These are phyloP conservation scores for Penicillium subrubescens DNA, from an alignment of 495 filamentous ascomycete species.

Conservation along the genomic window DNA sequence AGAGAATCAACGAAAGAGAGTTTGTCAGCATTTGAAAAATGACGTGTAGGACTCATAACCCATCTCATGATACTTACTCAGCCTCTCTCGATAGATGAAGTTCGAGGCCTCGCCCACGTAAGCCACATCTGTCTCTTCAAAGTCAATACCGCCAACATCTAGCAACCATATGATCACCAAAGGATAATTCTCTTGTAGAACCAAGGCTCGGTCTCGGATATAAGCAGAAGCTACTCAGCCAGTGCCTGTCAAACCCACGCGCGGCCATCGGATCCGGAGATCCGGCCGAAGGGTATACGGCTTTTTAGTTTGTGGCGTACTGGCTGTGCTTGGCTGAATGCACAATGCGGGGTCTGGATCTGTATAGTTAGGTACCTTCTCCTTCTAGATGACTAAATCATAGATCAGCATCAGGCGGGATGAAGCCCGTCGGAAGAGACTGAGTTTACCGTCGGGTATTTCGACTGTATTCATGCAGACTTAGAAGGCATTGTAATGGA, in stretches of 20 bases:
- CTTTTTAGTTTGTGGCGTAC: not conserved
- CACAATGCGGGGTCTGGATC: slow-evolving; percentile 1
- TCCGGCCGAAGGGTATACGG: not conserved
- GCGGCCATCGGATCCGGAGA: not conserved
- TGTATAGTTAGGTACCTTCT: not conserved
- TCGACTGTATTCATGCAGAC: not conserved
- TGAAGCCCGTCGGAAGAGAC: not conserved
- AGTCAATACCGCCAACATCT: not conserved
- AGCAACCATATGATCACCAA: not conserved
- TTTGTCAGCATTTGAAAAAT: not conserved
- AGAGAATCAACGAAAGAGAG: not conserved
- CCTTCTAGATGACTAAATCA: not conserved
- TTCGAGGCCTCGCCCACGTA: not conserved
- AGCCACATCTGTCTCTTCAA: not conserved
- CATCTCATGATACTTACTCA: not conserved
- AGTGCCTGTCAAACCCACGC: not conserved
- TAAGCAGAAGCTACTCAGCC: not conserved
- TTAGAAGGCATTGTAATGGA: no score
- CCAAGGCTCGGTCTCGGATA: not conserved
- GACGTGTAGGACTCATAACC: not conserved
- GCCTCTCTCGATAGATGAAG: not conserved
- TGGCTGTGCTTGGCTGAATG: not conserved
- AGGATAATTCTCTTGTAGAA: not conserved
- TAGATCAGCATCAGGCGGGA: not conserved
- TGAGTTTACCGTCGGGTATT: not conserved